Base-by-base conservation (phyloP, 192 early-diverging fungal species). In the Pecoramyces ruminantium region DNA sequence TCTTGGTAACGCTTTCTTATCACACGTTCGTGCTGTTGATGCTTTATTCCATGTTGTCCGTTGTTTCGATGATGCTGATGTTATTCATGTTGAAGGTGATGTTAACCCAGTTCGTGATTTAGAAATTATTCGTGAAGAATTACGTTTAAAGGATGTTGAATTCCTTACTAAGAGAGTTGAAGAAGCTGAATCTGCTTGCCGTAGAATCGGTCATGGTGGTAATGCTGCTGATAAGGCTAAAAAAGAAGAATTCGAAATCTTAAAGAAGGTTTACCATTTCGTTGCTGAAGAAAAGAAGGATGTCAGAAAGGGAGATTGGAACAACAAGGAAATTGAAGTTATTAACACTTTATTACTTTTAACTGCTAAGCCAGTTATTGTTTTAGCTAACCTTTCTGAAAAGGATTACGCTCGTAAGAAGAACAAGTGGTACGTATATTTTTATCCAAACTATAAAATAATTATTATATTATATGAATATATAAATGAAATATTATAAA, bases 281-380 rank as follows among this genome's bases (percentile, higher is more conserved):
- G 90, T 99, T 29, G 84, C 85, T 28, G 89, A 87, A 30, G 86
- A 90, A 13, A 93, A 93, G 84, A 93, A 94, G 84, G 95, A 97
- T 81, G 92, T 96, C 28, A 92, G 97, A 82, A 92, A 92, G 83
- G 95, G 94, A 51, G 88, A 89, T 34, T 99, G 97, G 97, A 88
- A 84, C 83, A 94, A 92, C 86, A 94, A 95, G 89, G 96, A 99
- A 84, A 88, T 96, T 51, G 95, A 94, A 40, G 84, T 95, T 30
- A 96, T 98, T 89, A 98, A 97, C 85, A 80, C 84, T 51, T 89
- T 96, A 83, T 87, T 89, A 77, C 88, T 99, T 79, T 84, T 99
- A 80, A 97, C 97, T 17, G 95, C 96, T 84, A 99, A 99, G 87
- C 96, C 96, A 12, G 96, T 96, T 58, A 95, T 96, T 78, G 96